These are phyloP conservation scores for Herpetospermum pedunculosum DNA, from an alignment of 306 rosid species.

Conservation along the genomic window DNA sequence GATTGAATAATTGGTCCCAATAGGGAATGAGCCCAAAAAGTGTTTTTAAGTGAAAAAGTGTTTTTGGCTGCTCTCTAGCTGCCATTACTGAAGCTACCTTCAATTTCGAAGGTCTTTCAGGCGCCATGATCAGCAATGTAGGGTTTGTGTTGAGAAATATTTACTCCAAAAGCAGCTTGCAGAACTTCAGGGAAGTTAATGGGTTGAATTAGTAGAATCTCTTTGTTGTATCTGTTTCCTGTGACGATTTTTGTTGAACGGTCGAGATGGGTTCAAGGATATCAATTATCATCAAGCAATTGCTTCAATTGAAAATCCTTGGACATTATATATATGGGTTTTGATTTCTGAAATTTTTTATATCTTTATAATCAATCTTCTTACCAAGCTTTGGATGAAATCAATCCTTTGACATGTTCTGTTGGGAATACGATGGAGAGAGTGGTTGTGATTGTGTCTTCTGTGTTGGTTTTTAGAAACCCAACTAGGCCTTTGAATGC, in stretches of 20 bases:
- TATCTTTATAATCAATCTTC: slow-evolving; percentile 92
- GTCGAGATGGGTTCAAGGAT: slow-evolving; percentile 82
- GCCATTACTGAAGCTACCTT: slow-evolving; percentile 85
- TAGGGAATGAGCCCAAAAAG: no score
- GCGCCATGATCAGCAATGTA: slow-evolving; percentile 84
- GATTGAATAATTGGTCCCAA: no score
- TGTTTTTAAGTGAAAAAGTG: no score
- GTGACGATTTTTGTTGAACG: slow-evolving; percentile 84
- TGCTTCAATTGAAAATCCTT: slow-evolving; percentile 47
- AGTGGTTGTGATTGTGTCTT: slow-evolving; percentile 75
- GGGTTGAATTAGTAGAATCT: slow-evolving; percentile 70
- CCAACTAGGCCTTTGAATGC: slow-evolving; percentile 85
- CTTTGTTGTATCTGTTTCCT: slow-evolving; percentile 65
- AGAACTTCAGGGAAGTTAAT: slow-evolving; percentile 72
- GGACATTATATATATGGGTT: slow-evolving; percentile 76
- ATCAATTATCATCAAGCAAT: slow-evolving; percentile 64
- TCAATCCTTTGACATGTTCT: slow-evolving; percentile 75
- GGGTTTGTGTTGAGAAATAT: slow-evolving; percentile 86
- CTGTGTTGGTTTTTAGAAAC: slow-evolving; percentile 79
- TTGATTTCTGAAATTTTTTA: slow-evolving; percentile 78
- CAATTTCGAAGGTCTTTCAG: slow-evolving; percentile 68
- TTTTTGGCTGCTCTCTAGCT: slow-evolving; percentile 78
- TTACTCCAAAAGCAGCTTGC: slow-evolving; percentile 69
- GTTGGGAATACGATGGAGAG: slow-evolving; percentile 98
- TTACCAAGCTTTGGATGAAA: slow-evolving; percentile 87